phyloP scores from a whole-genome alignment of 768 basidiomycete species.

The Mycena epipterygia region DNA sequence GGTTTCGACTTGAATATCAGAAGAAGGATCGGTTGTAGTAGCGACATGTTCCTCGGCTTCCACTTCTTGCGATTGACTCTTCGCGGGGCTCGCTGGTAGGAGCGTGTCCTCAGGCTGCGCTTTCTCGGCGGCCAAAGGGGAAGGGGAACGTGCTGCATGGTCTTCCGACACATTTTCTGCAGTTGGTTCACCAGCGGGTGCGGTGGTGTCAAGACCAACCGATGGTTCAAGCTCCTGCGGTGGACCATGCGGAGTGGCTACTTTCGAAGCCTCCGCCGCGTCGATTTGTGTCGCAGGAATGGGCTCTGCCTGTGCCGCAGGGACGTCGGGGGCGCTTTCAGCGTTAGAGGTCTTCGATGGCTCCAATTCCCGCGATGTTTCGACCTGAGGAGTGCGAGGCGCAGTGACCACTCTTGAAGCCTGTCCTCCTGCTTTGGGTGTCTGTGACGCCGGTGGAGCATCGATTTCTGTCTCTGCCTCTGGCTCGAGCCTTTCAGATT shows the following conservation, averaged over 20 bases:
- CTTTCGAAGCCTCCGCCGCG: neutral
- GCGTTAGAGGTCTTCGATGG: slow-evolving; percentile 1
- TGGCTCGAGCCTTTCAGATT: slow-evolving; percentile 1
- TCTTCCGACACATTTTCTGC: neutral
- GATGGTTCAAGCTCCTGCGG: slow-evolving; percentile 1
- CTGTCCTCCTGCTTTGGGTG: slow-evolving; percentile 7
- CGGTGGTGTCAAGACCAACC: neutral
- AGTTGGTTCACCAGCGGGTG: neutral
- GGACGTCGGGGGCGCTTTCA: neutral
- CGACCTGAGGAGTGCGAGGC: slow-evolving; percentile 15
- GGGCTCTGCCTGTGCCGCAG: neutral
- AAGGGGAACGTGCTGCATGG: neutral
- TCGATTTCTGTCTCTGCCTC: slow-evolving; percentile 4
- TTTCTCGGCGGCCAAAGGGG: slow-evolving; percentile 1
- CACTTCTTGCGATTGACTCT: neutral
- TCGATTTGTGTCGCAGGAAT: neutral
- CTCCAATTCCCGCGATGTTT: neutral
- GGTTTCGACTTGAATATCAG: neutral
- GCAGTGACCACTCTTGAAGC: slow-evolving; percentile 4
- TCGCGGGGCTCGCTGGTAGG: slow-evolving; percentile 12
- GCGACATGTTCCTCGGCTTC: neutral
- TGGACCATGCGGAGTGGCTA: slow-evolving; percentile 4
- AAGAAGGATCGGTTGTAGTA: neutral
- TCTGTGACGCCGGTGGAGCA: slow-evolving; percentile 18
- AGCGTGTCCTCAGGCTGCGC: neutral